Evolutionary conservation across 2,329 filamentous ascomycete species (phyloP), one percentile per base, ranked within the genome.

Genomic region (Cordyceps javanica): DNA sequence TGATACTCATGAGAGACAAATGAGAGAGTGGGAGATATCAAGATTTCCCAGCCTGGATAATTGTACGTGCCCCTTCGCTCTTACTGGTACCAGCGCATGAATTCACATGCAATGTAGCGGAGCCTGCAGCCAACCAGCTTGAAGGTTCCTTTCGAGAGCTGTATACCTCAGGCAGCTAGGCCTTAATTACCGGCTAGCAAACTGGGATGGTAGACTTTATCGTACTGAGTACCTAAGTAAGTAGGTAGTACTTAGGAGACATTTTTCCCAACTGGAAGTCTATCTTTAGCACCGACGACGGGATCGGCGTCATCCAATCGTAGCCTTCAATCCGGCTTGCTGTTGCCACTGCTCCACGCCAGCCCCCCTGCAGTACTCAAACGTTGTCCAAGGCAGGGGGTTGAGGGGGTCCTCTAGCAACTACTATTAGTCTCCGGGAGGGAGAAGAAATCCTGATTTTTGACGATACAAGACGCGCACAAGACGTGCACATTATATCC

Each of bases 321-420:
- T 26, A 25, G 51, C 13, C 32, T 23, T 25, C 48, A n/a, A 51
- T 39, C 14, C 4, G 34, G n/a, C 34, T 14, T 36, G 34, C 13
- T 9, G 34, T 36, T 36, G 34, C 34, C 34, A 36, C 34, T 36
- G 34, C 34, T 36, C 34, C 34, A 36, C 8, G 30, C 30, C 30
- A 32, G 30, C 30, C 34, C 34, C 34, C 34, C 53, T 55, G 53
- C 53, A 39, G 21, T n/a, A 55, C 14, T 48, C 53, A 48, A 48
- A 45, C 51, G 38, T 36, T 36, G 46, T 48, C 25, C 53, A 55
- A 48, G 41, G 53, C 30, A 55, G 42, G 53, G 42, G n/a, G n/a
- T n/a, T n/a, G n/a, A 55, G 44, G 14, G 13, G 14, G 23, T 16
- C 30, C 13, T 36, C 21, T 28, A 32, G 32, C 16, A 10, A 38